Evolutionary conservation across 1,139 yeast species (phyloP).

Genomic region (Pichia sp.): DNA sequence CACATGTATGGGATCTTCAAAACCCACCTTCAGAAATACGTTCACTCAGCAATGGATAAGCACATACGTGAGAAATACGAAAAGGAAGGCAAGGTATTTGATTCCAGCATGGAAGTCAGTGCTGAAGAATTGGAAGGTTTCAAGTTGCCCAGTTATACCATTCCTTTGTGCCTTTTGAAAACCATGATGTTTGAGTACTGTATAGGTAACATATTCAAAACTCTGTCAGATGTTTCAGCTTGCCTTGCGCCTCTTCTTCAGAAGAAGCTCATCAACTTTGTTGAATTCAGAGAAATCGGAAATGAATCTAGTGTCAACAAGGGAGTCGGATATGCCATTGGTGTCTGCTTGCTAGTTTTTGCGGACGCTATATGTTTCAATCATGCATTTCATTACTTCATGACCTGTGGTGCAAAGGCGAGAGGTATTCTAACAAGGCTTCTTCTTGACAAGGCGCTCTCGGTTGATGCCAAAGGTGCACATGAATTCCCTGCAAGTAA

Average conservation of each 20-base stretch:
- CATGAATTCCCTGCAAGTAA: constrained; percentile 60
- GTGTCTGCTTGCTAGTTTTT: constrained; percentile 40
- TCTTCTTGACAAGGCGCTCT: constrained; percentile 55
- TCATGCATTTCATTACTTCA: constrained; percentile 52
- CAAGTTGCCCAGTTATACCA: constrained; percentile 7
- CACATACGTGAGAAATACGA: constrained; percentile 10
- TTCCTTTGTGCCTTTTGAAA: constrained; percentile 25
- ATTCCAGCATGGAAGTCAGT: constrained; percentile 4
- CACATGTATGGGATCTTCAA: constrained; percentile 30
- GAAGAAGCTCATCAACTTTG: constrained; percentile 43
- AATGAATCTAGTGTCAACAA: constrained; percentile 29
- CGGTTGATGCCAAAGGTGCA: constrained; percentile 50
- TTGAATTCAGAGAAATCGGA: constrained; percentile 29
- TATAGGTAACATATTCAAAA: constrained; percentile 22
- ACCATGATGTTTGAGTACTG: constrained; percentile 31
- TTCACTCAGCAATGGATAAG: constrained; percentile 6
- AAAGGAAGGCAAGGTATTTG: constrained; percentile 11
- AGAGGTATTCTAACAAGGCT: constrained; percentile 60
- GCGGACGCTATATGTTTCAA: constrained; percentile 48
- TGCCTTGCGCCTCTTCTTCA: constrained; percentile 39
- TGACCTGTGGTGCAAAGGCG: constrained; percentile 53
- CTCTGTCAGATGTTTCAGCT: constrained; percentile 30
- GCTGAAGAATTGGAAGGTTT: constrained; percentile 14
- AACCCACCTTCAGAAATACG: constrained; percentile 20
- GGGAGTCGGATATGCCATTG: constrained; percentile 58